A percentile compares a stretch with the other conserved stretches of the same genome.
phyloP scores from a whole-genome alignment of 1,284 basidiomycete species.

The Boletus sp. region DNA sequence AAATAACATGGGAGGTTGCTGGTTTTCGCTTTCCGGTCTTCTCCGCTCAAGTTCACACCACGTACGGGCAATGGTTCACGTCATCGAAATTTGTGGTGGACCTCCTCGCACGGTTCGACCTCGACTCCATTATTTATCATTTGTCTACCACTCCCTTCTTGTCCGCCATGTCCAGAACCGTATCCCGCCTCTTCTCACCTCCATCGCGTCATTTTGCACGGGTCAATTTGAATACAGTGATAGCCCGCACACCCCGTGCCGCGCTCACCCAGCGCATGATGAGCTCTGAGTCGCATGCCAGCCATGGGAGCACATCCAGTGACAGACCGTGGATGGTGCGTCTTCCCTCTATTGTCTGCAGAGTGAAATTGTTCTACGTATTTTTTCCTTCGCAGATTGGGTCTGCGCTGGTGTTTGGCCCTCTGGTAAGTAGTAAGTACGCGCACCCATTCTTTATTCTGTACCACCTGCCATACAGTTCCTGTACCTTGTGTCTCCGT shows the following conservation, averaged over 20 bases:
- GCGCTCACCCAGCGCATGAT: constrained; percentile 22
- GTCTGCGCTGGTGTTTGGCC: constrained; percentile 33
- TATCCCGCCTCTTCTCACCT: constrained; percentile 16
- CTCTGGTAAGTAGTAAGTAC: constrained; percentile 21
- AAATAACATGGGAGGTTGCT: background rate
- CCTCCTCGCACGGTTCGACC: constrained; percentile 10
- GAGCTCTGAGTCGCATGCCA: constrained; percentile 26
- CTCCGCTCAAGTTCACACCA: constrained; percentile 32
- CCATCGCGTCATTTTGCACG: constrained; percentile 20
- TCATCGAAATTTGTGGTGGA: constrained; percentile 28
- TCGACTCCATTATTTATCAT: constrained; percentile 11
- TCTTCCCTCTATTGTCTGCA: background rate
- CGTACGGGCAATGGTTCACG: constrained; percentile 9
- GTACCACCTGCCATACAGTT: constrained; percentile 18
- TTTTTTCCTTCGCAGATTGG: constrained; percentile 24
- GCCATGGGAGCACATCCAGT: constrained; percentile 17
- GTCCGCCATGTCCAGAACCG: constrained; percentile 21
- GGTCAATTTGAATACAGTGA: constrained; percentile 1
- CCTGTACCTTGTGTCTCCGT: constrained; percentile 32
- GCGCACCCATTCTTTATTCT: background rate
- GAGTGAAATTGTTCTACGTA: background rate
- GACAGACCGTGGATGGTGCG: constrained; percentile 33
- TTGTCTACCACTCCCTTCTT: background rate
- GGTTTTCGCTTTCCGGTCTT: constrained; percentile 23
- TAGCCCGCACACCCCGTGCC: constrained; percentile 13